Conservation (phyloP, 805 yeast genomes). For the Zygoascus ofunaensis region DNA sequence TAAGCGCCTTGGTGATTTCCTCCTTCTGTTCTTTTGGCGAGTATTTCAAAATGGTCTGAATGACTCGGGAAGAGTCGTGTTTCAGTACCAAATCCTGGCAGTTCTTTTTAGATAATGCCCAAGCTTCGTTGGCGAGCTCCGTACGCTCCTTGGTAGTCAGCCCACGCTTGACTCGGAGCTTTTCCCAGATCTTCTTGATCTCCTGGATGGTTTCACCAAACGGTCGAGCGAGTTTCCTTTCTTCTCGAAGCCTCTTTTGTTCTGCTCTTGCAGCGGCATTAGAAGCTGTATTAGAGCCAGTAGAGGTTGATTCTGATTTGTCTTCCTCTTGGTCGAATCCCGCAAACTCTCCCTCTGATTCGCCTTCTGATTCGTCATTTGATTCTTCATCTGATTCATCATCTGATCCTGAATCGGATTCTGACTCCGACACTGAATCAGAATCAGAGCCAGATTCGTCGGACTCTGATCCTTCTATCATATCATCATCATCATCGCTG, state of each 20-base stretch:
- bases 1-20: conserved; percentile 54
- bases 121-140: conserved; percentile 70
- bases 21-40: conserved; percentile 73
- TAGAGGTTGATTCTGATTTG: conserved; percentile 23
- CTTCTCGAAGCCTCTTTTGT: conserved; percentile 66
- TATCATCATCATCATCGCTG: conserved; percentile 9
- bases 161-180: conserved; percentile 74
- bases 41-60: conserved; percentile 85
- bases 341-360: conserved; percentile 21
- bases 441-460: conserved; percentile 6
- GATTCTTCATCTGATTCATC: conserved; percentile 8
- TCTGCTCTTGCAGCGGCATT: conserved; percentile 42
- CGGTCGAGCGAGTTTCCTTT: conserved; percentile 79
- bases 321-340: conserved; percentile 14
- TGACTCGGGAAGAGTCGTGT: conserved; percentile 94
- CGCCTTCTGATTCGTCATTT: conserved; percentile 9
- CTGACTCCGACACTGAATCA: conserved; percentile 2
- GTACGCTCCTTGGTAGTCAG: conserved; percentile 69
- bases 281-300: background rate
- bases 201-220: conserved; percentile 79
- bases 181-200: conserved; percentile 86
- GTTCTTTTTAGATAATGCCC: conserved; percentile 71
- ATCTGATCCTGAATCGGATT: conserved; percentile 10
- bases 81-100: conserved; percentile 80
- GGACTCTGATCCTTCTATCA: conserved; percentile 7